Conservation (phyloP, 768 basidiomycete species). For the Suillus spraguei region DNA sequence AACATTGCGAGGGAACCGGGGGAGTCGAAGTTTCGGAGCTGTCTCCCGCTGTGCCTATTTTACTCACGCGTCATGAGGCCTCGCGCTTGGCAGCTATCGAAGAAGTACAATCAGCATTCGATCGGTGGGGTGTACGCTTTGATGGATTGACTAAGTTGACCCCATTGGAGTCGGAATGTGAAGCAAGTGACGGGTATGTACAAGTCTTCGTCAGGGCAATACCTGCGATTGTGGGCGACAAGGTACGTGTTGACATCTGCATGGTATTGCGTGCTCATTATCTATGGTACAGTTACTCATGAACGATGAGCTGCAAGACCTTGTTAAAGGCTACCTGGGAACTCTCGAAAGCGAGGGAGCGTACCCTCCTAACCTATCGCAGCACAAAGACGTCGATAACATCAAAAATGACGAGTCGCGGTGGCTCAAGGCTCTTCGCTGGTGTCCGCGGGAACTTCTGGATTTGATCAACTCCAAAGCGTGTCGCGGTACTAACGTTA, state of each 20-base stretch:
- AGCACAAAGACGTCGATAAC: conserved; percentile 15
- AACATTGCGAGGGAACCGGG: conserved; percentile 36
- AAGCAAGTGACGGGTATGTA: conserved; percentile 47
- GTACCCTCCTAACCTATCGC: conserved; percentile 20
- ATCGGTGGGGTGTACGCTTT: conserved; percentile 72
- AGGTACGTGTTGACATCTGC: conserved; percentile 40
- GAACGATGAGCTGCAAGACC: conserved; percentile 72
- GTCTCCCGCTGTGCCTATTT: conserved; percentile 56
- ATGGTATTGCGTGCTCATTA: conserved; percentile 14
- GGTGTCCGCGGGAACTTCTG: conserved; percentile 81
- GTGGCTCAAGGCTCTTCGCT: conserved; percentile 76
- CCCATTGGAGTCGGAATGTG: conserved; percentile 26
- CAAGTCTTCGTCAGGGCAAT: conserved; percentile 67
- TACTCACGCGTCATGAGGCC: conserved; percentile 71
- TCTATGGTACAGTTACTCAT: conserved; percentile 50
- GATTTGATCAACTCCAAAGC: conserved; percentile 94
- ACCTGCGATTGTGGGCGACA: conserved; percentile 73
- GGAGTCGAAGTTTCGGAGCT: conserved; percentile 46
- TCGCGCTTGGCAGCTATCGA: conserved; percentile 44
- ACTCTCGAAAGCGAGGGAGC: conserved; percentile 54
- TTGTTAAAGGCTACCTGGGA: conserved; percentile 74
- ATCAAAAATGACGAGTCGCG: conserved; percentile 26
- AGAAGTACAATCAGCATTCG: conserved; percentile 50
- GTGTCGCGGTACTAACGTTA: conserved; percentile 69
- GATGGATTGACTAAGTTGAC: conserved; percentile 33